Percentiles rank a stretch among this genome's conserved stretches.
phyloP scores from a whole-genome alignment of 1,284 basidiomycete genomes.

The Trichosporon coremiiforme region DNA sequence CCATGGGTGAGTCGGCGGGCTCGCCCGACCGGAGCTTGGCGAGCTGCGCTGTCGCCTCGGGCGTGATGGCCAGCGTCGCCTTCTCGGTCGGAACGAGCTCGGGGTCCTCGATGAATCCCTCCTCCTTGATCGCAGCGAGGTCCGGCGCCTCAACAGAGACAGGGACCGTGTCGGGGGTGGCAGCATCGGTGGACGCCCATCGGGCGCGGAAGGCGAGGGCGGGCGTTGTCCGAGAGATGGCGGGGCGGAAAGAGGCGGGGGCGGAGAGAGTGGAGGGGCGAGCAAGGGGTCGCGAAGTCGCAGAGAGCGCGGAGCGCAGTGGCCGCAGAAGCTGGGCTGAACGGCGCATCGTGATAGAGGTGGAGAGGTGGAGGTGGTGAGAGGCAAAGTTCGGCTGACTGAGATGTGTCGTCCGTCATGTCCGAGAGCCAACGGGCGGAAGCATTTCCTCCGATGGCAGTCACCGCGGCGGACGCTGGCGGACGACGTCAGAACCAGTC shows the following conservation, averaged over 20 bases:
- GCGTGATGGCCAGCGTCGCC: constrained; percentile 48
- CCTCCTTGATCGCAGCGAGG: constrained; percentile 47
- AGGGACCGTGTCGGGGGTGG: not conserved
- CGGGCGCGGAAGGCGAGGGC: not conserved
- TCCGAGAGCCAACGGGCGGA: constrained; percentile 1
- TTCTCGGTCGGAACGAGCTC: constrained; percentile 45
- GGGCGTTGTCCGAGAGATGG: not conserved
- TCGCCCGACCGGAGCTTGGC: constrained; percentile 53
- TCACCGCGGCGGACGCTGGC: not conserved
- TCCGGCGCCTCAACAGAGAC: constrained; percentile 45
- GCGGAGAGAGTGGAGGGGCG: not conserved
- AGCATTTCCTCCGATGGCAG: constrained; percentile 12
- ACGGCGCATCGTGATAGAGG: not conserved
- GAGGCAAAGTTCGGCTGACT: constrained; percentile 8
- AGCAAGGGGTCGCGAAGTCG: not conserved
- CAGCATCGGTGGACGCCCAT: not conserved
- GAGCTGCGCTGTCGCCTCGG: constrained; percentile 54
- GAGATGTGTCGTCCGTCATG: not conserved
- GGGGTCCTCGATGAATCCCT: constrained; percentile 53
- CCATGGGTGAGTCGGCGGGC: constrained; percentile 49
- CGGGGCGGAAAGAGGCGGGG: not conserved
- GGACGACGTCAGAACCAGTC: not conserved
- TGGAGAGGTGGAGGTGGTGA: not conserved
- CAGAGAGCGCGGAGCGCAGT: not conserved
- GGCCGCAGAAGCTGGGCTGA: not conserved